These are phyloP conservation scores for Fallopia convolvulus DNA, from an alignment of 148 eudicot genomes.

Conservation along the genomic window DNA sequence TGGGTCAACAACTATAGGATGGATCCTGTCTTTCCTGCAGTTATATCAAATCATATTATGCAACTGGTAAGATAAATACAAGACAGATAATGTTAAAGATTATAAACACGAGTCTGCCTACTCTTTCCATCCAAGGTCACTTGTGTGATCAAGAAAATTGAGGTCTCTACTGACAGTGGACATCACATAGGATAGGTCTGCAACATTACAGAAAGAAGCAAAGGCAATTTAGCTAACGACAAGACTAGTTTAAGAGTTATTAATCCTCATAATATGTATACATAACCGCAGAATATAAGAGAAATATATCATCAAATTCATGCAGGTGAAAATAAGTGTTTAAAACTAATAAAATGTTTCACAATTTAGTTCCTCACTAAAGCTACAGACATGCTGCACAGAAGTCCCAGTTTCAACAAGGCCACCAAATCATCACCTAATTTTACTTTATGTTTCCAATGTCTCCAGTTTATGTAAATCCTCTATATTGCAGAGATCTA, in stretches of 20 bases:
- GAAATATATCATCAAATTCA: not conserved
- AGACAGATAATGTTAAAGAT: not conserved
- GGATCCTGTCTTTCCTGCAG: slow-evolving; percentile 52
- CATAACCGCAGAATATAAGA: not conserved
- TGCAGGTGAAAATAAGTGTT: not conserved
- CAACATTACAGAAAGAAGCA: slow-evolving; percentile 12
- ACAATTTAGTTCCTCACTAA: not conserved
- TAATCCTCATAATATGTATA: not conserved
- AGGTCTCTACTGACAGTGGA: slow-evolving; percentile 66
- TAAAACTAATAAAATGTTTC: not conserved
- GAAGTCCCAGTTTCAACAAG: too few species aligned
- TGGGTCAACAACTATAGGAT: slow-evolving; percentile 87
- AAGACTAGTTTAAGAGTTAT: not conserved
- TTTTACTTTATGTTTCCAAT: not conserved
- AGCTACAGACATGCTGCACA: not conserved
- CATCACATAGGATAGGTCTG: slow-evolving; percentile 81
- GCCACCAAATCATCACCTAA: not conserved
- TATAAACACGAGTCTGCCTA: slow-evolving; percentile 26
- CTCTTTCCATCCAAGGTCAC: slow-evolving; percentile 98
- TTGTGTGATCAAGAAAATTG: slow-evolving; percentile 86
- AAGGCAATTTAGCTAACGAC: not conserved
- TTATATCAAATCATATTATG: not conserved
- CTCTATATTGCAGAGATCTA: not conserved
- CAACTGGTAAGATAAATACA: not conserved
- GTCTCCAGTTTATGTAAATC: not conserved